These are phyloP conservation scores for Penicillium sp. DNA, from an alignment of 2,329 filamentous ascomycete species.

Conservation along the genomic window DNA sequence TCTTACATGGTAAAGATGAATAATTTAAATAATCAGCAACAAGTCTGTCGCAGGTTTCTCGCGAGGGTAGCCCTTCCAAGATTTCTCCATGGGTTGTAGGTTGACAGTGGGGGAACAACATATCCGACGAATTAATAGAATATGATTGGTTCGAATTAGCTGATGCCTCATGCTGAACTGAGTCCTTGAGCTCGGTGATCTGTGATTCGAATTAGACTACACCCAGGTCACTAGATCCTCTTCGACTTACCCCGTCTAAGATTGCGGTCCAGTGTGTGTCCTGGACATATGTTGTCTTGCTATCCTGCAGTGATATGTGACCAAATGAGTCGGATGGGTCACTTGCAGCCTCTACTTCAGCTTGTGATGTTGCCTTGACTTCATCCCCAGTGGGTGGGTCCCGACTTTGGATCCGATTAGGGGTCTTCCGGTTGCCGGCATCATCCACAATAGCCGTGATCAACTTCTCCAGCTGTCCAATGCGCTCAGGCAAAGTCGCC, in stretches of 20 bases:
- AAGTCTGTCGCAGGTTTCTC: slow-evolving; percentile 16
- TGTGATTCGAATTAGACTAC: background rate
- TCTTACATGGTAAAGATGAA: slow-evolving; percentile 7
- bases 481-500: slow-evolving; percentile 58
- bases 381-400: background rate
- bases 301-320: slow-evolving; percentile 6
- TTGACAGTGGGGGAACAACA: background rate
- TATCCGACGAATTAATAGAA: background rate
- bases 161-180: slow-evolving; percentile 9
- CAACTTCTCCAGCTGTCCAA: slow-evolving; percentile 56
- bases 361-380: background rate
- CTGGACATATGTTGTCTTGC: slow-evolving; percentile 9
- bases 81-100: slow-evolving; percentile 12
- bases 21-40: slow-evolving; percentile 19
- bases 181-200: slow-evolving; percentile 11
- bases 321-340: slow-evolving; percentile 13
- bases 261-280: slow-evolving; percentile 12
- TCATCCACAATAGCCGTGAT: slow-evolving; percentile 58
- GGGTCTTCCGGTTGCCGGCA: slow-evolving; percentile 46
- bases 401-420: slow-evolving; percentile 34
- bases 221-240: background rate
- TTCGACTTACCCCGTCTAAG: slow-evolving; percentile 5
- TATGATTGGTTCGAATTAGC: background rate
- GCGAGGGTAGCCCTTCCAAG: slow-evolving; percentile 13
- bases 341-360: slow-evolving; percentile 12